A percentile compares a stretch with the other conserved stretches of the same genome.
These are phyloP conservation scores for Xylaria sp. DNA, from an alignment of 2,329 filamentous ascomycete genomes.

Conservation along the genomic window DNA sequence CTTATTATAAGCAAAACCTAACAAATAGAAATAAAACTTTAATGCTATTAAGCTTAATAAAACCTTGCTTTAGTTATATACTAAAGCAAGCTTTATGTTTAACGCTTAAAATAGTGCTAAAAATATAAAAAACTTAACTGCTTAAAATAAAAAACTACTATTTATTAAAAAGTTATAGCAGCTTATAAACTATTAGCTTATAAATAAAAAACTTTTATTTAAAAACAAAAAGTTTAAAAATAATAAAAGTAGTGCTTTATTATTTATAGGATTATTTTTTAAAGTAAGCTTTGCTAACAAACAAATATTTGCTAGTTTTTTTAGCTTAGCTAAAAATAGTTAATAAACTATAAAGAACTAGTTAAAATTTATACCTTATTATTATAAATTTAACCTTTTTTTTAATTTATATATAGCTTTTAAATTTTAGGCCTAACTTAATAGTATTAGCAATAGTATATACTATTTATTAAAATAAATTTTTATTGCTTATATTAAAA, in stretches of 20 bases:
- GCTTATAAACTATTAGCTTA: too few species aligned
- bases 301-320: background rate
- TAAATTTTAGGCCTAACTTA: background rate
- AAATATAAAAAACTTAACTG: too few species aligned
- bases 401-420: constrained; percentile 10
- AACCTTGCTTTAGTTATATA: too few species aligned
- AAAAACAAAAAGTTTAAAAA: constrained; percentile 1
- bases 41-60: too few species aligned
- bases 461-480: constrained; percentile 9
- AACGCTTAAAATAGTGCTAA: too few species aligned
- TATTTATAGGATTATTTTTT: background rate
- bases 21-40: too few species aligned
- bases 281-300: background rate
- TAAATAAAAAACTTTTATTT: too few species aligned
- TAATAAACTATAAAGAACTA: constrained; percentile 8
- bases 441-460: background rate
- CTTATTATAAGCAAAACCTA: too few species aligned
- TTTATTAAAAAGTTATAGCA: too few species aligned
- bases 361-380: too few species aligned
- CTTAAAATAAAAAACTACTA: too few species aligned
- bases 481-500: constrained; percentile 6
- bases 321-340: background rate
- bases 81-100: too few species aligned
- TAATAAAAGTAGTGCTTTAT: background rate
- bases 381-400: constrained; percentile 2